Conservation (phyloP, 805 yeast genomes). For the Kodamaea kakaduensis region DNA sequence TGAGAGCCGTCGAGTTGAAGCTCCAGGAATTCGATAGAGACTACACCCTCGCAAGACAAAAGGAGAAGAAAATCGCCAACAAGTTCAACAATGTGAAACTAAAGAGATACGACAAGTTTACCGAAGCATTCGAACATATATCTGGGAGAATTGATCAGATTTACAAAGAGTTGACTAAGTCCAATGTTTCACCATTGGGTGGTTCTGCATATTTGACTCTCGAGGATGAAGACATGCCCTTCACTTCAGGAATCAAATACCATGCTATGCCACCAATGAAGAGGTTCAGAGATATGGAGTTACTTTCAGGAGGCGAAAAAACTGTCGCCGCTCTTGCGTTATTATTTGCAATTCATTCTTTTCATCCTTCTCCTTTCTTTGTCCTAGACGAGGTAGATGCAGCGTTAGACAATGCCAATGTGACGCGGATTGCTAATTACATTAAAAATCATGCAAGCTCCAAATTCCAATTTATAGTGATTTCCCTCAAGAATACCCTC, state of each 20-base stretch:
- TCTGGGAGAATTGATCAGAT: slow-evolving; percentile 67
- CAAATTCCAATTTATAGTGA: slow-evolving; percentile 85
- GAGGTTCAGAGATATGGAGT: slow-evolving; percentile 86
- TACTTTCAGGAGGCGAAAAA: slow-evolving; percentile 93
- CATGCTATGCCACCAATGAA: slow-evolving; percentile 97
- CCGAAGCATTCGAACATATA: slow-evolving; percentile 72
- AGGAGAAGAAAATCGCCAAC: slow-evolving; percentile 51
- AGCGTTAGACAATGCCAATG: slow-evolving; percentile 88
- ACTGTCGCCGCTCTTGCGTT: slow-evolving; percentile 94
- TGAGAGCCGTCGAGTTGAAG: slow-evolving; percentile 61
- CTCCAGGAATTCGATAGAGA: slow-evolving; percentile 62
- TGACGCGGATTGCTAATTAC: slow-evolving; percentile 80
- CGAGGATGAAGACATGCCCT: slow-evolving; percentile 90
- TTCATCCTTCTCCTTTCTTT: slow-evolving; percentile 91
- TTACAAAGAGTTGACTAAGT: slow-evolving; percentile 81
- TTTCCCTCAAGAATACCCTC: slow-evolving; percentile 80
- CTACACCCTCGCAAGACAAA: slow-evolving; percentile 55
- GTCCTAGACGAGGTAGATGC: slow-evolving; percentile 98
- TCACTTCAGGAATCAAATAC: slow-evolving; percentile 73
- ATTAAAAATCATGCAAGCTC: slow-evolving; percentile 72
- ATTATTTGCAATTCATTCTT: slow-evolving; percentile 85
- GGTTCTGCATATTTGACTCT: slow-evolving; percentile 89
- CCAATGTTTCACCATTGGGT: slow-evolving; percentile 69
- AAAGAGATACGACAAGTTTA: slow-evolving; percentile 59
- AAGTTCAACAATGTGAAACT: slow-evolving; percentile 58